These are phyloP conservation scores for Exidia glandulosa DNA, from an alignment of 768 basidiomycete genomes.

Conservation along the genomic window DNA sequence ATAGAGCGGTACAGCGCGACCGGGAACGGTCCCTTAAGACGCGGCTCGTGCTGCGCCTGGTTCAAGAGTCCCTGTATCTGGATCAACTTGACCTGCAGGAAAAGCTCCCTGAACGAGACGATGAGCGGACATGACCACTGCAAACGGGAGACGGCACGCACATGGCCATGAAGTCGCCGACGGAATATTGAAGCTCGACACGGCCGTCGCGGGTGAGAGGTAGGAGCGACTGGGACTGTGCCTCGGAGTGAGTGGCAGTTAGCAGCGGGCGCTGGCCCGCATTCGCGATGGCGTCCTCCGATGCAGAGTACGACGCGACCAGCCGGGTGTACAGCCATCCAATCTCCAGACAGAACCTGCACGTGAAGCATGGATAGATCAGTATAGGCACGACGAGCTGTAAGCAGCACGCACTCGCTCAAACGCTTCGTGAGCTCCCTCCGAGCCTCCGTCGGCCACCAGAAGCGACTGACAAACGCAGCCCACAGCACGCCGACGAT, in stretches of 20 bases:
- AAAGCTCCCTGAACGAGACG: slow-evolving; percentile 63
- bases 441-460: slow-evolving; percentile 95
- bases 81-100: slow-evolving; percentile 84
- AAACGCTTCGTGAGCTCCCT: slow-evolving; percentile 75
- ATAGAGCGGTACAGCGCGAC: slow-evolving; percentile 73
- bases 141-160: slow-evolving; percentile 23
- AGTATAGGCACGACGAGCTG: slow-evolving; percentile 2
- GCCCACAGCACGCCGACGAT: slow-evolving; percentile 85
- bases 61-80: slow-evolving; percentile 75
- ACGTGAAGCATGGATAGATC: neutral
- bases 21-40: slow-evolving; percentile 93
- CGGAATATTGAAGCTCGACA: slow-evolving; percentile 41
- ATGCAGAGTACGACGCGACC: slow-evolving; percentile 74
- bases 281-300: slow-evolving; percentile 25
- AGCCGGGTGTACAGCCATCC: slow-evolving; percentile 92
- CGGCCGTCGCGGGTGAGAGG: neutral
- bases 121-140: neutral
- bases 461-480: slow-evolving; percentile 71
- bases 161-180: slow-evolving; percentile 90
- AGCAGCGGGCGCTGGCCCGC: slow-evolving; percentile 12
- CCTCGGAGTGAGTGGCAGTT: slow-evolving; percentile 1
- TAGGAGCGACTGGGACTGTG: slow-evolving; percentile 5
- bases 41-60: slow-evolving; percentile 87
- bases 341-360: slow-evolving; percentile 82
- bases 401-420: slow-evolving; percentile 63